These are phyloP conservation scores for Racocetra persica DNA, from an alignment of 371 early-diverging fungal genomes.

Conservation along the genomic window DNA sequence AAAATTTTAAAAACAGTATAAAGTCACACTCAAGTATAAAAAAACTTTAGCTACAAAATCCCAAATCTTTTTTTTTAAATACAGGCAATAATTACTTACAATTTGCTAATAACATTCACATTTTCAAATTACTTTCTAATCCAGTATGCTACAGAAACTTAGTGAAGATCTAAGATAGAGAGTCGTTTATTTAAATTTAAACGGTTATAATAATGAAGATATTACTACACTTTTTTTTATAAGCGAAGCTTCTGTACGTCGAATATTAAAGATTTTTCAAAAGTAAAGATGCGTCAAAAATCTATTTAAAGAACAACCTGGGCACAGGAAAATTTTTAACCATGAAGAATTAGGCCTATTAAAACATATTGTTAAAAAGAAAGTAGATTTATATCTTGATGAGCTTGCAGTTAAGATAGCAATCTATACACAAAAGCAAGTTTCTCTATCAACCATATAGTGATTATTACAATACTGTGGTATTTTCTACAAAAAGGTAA, in stretches of 20 bases:
- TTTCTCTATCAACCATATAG: background rate
- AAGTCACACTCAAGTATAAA: no score
- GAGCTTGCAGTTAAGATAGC: background rate
- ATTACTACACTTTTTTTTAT: background rate
- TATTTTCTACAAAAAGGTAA: slow-evolving; percentile 19
- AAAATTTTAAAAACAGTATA: no score
- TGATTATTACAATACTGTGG: slow-evolving; percentile 17
- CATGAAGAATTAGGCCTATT: background rate
- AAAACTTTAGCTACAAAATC: no score
- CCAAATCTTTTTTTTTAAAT: no score
- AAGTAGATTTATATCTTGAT: background rate
- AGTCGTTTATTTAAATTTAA: background rate
- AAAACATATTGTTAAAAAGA: background rate
- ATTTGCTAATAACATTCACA: no score
- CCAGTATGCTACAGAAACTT: background rate
- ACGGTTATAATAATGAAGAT: background rate
- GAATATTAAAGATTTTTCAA: background rate
- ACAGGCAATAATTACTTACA: no score
- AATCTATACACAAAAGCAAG: background rate
- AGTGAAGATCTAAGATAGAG: background rate
- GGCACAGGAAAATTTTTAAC: no score
- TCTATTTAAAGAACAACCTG: background rate
- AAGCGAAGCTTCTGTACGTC: background rate
- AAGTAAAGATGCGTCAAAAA: background rate
- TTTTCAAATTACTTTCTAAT: no score